These are phyloP conservation scores for Aeschynomene evenia DNA, from an alignment of 306 rosid species.

Conservation along the genomic window DNA sequence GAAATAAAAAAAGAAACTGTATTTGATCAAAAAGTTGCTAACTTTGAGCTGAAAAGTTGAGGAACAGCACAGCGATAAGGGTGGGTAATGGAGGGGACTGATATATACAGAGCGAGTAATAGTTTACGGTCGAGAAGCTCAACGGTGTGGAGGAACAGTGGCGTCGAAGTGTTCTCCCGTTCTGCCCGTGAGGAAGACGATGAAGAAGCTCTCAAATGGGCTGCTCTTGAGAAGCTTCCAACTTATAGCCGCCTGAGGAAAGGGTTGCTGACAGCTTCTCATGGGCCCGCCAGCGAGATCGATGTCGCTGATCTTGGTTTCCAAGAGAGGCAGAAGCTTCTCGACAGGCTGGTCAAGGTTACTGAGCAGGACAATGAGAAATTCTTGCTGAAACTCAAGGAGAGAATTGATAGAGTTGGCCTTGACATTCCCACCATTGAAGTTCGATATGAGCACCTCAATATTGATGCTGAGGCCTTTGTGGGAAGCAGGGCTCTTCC, in stretches of 20 bases:
- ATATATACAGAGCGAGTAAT: constrained; percentile 41
- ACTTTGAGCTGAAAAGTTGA: not conserved
- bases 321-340: constrained; percentile 36
- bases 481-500: constrained; percentile 76
- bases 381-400: constrained; percentile 55
- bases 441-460: constrained; percentile 65
- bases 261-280: constrained; percentile 55
- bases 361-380: constrained; percentile 54
- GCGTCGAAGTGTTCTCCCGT: constrained; percentile 49
- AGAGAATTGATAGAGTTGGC: constrained; percentile 74
- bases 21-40: not conserved
- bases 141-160: constrained; percentile 48
- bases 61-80: not conserved
- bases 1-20: not conserved
- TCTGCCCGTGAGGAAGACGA: constrained; percentile 60
- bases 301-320: constrained; percentile 49
- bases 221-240: constrained; percentile 73
- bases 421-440: constrained; percentile 70
- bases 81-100: constrained; percentile 46
- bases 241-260: constrained; percentile 69
- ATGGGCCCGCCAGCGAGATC: constrained; percentile 50
- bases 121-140: constrained; percentile 40
- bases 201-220: constrained; percentile 82
- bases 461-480: constrained; percentile 64
- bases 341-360: constrained; percentile 49